Evolutionary conservation across 2,329 filamentous ascomycete species (phyloP), one percentile per base, ranked within the genome.

Genomic region (Neonectria hederae): DNA sequence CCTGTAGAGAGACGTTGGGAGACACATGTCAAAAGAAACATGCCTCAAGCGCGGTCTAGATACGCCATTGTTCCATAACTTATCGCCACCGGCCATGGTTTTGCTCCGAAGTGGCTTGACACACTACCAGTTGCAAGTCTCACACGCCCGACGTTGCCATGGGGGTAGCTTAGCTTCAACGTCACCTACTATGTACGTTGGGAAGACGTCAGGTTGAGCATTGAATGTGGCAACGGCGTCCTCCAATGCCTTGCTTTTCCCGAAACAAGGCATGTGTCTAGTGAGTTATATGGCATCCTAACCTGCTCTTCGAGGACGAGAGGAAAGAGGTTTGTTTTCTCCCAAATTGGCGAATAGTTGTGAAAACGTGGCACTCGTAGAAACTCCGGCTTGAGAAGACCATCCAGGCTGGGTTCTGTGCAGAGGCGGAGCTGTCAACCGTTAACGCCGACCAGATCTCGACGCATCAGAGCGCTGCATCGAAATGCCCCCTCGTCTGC

Each of bases 371-470:
- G 48, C 60, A 42, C 54, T 30, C 32, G 26, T 63, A 54, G 35
- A 43, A 22, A 45, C 38, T 19, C 30, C 24, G 48, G 42, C 28
- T 52, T 14, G 43, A 45, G 38, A n/a, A n/a, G 35, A 38, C 35
- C 35, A 17, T 3, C 14, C 7, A 5, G 14, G 14, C n/a, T 38
- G 35, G 35, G 35, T 38, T 38, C 6, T 38, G 35, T 17, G 14
- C 17, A 3, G 35, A 38, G 42, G 55, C 51, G 55, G 55, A 63
- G 55, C 43, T 54, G 49, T 46, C n/a, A 38, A 30, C 43, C 43
- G 56, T 63, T 63, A 54, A 59, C 61, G 38, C 61, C 51, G 55
- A 49, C 11, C 21, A 58, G 51, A 59, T 63, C 54, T 54, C 54
- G 49, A 59, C 43, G 40, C 51, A 54, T 59, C 61, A 51, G 54